phyloP scores from a whole-genome alignment of 106 monocot species.

The Vanilla planifolia region DNA sequence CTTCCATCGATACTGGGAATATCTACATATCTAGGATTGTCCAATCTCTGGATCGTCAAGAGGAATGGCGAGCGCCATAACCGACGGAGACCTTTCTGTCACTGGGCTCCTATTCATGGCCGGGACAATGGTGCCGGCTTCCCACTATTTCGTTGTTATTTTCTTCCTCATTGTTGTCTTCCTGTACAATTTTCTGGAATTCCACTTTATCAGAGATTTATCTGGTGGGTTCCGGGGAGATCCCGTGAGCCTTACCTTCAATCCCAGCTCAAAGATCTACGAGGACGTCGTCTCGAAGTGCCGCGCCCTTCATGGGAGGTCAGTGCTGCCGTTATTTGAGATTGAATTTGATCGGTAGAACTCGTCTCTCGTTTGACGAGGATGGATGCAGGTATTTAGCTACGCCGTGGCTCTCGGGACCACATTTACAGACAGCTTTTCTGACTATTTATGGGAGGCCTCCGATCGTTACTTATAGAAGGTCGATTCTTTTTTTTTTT shows the following conservation, averaged over 20 bases:
- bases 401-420: constrained; percentile 88
- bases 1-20: too few species aligned
- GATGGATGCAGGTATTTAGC: constrained; percentile 52
- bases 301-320: constrained; percentile 74
- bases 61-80: constrained; percentile 13
- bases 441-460: constrained; percentile 74
- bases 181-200: constrained; percentile 79
- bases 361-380: not conserved
- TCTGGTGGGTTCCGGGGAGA: constrained; percentile 58
- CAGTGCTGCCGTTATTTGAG: not conserved
- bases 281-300: constrained; percentile 64
- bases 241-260: constrained; percentile 56
- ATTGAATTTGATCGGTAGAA: not conserved
- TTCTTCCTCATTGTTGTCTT: constrained; percentile 24
- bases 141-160: constrained; percentile 36
- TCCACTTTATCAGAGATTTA: constrained; percentile 54
- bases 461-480: constrained; percentile 60
- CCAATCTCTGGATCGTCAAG: not conserved
- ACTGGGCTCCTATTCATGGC: constrained; percentile 34
- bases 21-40: too few species aligned
- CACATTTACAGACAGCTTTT: constrained; percentile 82
- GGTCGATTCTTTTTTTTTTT: constrained; percentile 18
- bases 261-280: constrained; percentile 62
- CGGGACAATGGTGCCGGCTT: constrained; percentile 17
- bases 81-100: constrained; percentile 3